Percentiles rank a stretch among this genome's conserved stretches.
Conservation (phyloP, 1,284 basidiomycete genomes). For the Cryptococcus sp. region DNA sequence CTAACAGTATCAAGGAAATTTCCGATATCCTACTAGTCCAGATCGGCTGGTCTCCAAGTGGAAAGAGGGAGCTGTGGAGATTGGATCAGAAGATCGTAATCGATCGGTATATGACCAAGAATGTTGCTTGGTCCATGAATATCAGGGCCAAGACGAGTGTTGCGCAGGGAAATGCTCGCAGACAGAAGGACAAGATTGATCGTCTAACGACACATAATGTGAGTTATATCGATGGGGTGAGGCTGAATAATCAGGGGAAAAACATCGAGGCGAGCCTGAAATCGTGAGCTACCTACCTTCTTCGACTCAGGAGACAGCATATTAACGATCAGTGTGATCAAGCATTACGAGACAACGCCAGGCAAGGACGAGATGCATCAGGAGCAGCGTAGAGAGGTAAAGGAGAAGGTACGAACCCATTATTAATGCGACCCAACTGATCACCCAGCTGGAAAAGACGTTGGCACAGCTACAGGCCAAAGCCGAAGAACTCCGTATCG, state of each 20-base stretch:
- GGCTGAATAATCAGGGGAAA: slow-evolving; percentile 18
- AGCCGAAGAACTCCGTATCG: slow-evolving; percentile 16
- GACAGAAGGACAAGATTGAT: slow-evolving; percentile 32
- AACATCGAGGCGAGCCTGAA: slow-evolving; percentile 20
- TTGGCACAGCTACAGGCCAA: slow-evolving; percentile 18
- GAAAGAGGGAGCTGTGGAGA: slow-evolving; percentile 27
- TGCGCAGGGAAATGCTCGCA: slow-evolving; percentile 22
- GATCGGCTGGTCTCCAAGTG: slow-evolving; percentile 17
- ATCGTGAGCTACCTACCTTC: slow-evolving; percentile 13
- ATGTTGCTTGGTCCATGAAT: slow-evolving; percentile 27
- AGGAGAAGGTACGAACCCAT: slow-evolving; percentile 23
- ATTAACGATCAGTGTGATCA: slow-evolving; percentile 20
- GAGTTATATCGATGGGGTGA: no score
- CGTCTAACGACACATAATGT: slow-evolving; percentile 28
- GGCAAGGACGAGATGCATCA: slow-evolving; percentile 9
- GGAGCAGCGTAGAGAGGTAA: slow-evolving; percentile 24
- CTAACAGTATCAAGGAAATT: slow-evolving; percentile 19
- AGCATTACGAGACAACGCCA: slow-evolving; percentile 15
- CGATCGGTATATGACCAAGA: slow-evolving; percentile 35
- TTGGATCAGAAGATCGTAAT: slow-evolving; percentile 34
- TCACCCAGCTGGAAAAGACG: slow-evolving; percentile 15
- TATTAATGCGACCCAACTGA: not conserved
- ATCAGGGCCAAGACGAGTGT: slow-evolving; percentile 33
- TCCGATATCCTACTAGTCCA: slow-evolving; percentile 32
- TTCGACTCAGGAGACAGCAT: not conserved